Percentiles rank a stretch among this genome's conserved stretches.
Conservation (phyloP, 768 basidiomycete genomes). For the Russula vinacea region DNA sequence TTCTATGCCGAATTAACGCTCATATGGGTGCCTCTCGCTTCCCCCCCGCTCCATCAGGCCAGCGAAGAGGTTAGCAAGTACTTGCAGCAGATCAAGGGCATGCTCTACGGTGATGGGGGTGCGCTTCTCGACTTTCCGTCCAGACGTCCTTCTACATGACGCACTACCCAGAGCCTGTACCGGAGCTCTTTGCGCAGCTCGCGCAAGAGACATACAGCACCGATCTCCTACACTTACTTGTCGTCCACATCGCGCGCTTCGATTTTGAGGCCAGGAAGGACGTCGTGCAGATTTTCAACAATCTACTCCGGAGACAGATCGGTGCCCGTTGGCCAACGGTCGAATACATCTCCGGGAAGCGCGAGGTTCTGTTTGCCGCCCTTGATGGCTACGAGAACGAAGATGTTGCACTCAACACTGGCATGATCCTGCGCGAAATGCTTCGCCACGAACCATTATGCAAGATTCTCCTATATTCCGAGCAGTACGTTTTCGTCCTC, state of each 20-base stretch:
- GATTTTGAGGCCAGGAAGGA: constrained; percentile 94
- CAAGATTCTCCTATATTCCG: constrained; percentile 87
- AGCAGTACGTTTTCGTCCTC: constrained; percentile 62
- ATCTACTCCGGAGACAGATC: constrained; percentile 85
- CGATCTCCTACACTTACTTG: constrained; percentile 77
- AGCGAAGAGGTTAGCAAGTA: constrained; percentile 87
- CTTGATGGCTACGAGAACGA: constrained; percentile 93
- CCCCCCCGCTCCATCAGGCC: constrained; percentile 51
- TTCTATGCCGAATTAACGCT: neutral
- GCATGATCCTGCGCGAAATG: constrained; percentile 98
- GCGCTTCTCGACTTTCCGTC: constrained; percentile 31
- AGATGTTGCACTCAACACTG: constrained; percentile 94
- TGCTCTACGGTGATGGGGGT: constrained; percentile 89
- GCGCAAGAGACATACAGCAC: constrained; percentile 94
- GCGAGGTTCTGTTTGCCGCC: constrained; percentile 75
- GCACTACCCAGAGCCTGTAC: constrained; percentile 60
- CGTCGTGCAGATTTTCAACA: constrained; percentile 84
- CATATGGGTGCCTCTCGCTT: neutral
- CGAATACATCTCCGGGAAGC: constrained; percentile 81
- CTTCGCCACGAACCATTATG: constrained; percentile 86
- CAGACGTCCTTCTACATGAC: constrained; percentile 5
- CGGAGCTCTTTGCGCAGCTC: constrained; percentile 89
- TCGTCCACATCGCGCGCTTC: constrained; percentile 78
- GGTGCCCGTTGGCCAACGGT: constrained; percentile 95
- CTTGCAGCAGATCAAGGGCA: constrained; percentile 83